Evolutionary conservation across 257 asterid species (phyloP).

Genomic region (Solanum virginianum): DNA sequence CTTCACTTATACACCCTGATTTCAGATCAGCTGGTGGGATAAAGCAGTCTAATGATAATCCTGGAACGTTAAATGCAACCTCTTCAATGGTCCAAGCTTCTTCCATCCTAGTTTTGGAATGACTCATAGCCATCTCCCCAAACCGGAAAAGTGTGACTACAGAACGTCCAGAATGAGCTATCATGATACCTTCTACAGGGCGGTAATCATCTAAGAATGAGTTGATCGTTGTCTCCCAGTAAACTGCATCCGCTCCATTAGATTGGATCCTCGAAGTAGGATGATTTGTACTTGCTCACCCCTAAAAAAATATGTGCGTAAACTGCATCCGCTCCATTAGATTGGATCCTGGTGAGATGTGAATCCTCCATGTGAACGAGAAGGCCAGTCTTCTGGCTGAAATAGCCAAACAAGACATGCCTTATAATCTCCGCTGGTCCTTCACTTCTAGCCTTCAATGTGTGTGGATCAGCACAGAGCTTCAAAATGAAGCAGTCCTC

Average conservation of each 20-base stretch:
- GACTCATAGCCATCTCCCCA: slow-evolving; percentile 94
- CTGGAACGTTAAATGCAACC: slow-evolving; percentile 86
- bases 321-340: slow-evolving; percentile 88
- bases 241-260: slow-evolving; percentile 86
- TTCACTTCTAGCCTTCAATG: slow-evolving; percentile 83
- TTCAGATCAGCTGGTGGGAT: slow-evolving; percentile 88
- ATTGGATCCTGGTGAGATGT: slow-evolving; percentile 85
- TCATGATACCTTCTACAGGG: slow-evolving; percentile 89
- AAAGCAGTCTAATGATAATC: slow-evolving; percentile 82
- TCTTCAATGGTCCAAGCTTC: slow-evolving; percentile 97
- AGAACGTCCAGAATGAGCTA: slow-evolving; percentile 93
- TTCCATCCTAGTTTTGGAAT: slow-evolving; percentile 92
- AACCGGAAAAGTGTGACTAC: slow-evolving; percentile 89
- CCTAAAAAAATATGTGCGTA: too few species aligned
- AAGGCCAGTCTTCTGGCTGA: slow-evolving; percentile 91
- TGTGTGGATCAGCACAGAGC: slow-evolving; percentile 76
- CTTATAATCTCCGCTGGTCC: slow-evolving; percentile 93
- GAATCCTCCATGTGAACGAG: slow-evolving; percentile 95
- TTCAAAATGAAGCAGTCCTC: slow-evolving; percentile 92
- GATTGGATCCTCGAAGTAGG: slow-evolving; percentile 92
- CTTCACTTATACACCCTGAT: slow-evolving; percentile 59
- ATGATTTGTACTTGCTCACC: too few species aligned
- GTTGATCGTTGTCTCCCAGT: slow-evolving; percentile 96
- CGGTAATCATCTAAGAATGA: slow-evolving; percentile 76
- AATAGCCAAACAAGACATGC: slow-evolving; percentile 86